These are phyloP conservation scores for Rhizopogon sp. DNA, from an alignment of 768 basidiomycete species.

Conservation along the genomic window DNA sequence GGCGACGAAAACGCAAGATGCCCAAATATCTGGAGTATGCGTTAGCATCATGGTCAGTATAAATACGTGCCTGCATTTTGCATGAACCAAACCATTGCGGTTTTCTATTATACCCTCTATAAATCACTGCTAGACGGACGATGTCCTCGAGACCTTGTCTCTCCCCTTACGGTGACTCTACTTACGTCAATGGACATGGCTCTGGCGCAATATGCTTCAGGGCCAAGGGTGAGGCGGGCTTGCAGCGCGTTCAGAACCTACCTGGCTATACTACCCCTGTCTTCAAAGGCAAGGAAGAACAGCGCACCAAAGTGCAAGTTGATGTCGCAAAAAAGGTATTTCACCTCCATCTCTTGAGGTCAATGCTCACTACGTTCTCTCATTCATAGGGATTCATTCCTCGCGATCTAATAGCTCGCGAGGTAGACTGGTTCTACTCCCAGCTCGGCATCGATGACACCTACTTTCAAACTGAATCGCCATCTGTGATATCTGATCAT, in stretches of 20 bases:
- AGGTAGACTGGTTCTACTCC: slow-evolving; percentile 97
- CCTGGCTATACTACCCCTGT: slow-evolving; percentile 90
- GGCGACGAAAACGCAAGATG: neutral
- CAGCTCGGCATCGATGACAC: slow-evolving; percentile 87
- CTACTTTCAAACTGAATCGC: slow-evolving; percentile 79
- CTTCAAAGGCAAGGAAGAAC: slow-evolving; percentile 88
- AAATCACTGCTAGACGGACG: no score
- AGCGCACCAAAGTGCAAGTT: slow-evolving; percentile 74
- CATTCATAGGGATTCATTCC: slow-evolving; percentile 82
- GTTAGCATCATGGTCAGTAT: slow-evolving; percentile 7
- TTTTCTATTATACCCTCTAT: neutral
- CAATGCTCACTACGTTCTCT: neutral
- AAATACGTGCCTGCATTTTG: slow-evolving; percentile 14
- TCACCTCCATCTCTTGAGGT: neutral
- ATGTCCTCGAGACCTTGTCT: slow-evolving; percentile 4
- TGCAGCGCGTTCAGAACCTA: slow-evolving; percentile 67
- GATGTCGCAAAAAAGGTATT: slow-evolving; percentile 70
- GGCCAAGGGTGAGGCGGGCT: slow-evolving; percentile 41
- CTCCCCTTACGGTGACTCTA: neutral
- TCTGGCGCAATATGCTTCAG: slow-evolving; percentile 14
- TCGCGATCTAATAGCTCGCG: slow-evolving; percentile 75
- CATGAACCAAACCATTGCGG: no score
- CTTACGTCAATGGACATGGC: slow-evolving; percentile 10
- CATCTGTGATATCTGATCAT: slow-evolving; percentile 70
- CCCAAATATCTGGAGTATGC: neutral